Conservation (phyloP, 2,329 filamentous ascomycete genomes). For the Myriangium duriaei region DNA sequence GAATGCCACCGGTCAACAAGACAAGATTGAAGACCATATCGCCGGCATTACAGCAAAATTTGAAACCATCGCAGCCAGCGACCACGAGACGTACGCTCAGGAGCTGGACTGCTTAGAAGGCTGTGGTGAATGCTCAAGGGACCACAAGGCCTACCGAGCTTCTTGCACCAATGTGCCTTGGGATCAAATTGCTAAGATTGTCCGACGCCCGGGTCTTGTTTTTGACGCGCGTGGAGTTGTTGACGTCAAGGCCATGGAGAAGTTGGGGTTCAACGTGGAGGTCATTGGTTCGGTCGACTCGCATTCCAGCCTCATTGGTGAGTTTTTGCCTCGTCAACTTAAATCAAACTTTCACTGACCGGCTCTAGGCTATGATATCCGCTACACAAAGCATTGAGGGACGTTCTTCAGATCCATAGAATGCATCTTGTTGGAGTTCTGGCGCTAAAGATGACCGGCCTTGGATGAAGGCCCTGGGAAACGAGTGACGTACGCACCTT, state of each 20-base stretch:
- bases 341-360: too few relatives aligned
- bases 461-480: too few relatives aligned
- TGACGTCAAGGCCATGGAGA: conserved; percentile 19
- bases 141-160: conserved; percentile 7
- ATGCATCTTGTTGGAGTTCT: too few relatives aligned
- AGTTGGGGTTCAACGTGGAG: conserved; percentile 25
- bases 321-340: too few relatives aligned
- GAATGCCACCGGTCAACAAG: background rate
- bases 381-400: too few relatives aligned
- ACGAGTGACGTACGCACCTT: too few relatives aligned
- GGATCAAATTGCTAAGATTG: conserved; percentile 19
- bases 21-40: background rate
- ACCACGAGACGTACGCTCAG: background rate
- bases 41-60: background rate
- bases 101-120: background rate
- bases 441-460: too few relatives aligned
- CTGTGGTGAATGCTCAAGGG: background rate
- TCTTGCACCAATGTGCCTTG: conserved; percentile 19
- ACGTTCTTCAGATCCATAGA: too few relatives aligned
- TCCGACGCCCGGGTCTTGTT: conserved; percentile 23
- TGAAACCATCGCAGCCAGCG: background rate
- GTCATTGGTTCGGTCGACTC: conserved; percentile 17
- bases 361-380: too few relatives aligned
- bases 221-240: conserved; percentile 27
- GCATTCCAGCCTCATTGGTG: background rate